Base-by-base conservation (phyloP, 2,329 filamentous ascomycete species). In the Beauveria brongniartii region DNA sequence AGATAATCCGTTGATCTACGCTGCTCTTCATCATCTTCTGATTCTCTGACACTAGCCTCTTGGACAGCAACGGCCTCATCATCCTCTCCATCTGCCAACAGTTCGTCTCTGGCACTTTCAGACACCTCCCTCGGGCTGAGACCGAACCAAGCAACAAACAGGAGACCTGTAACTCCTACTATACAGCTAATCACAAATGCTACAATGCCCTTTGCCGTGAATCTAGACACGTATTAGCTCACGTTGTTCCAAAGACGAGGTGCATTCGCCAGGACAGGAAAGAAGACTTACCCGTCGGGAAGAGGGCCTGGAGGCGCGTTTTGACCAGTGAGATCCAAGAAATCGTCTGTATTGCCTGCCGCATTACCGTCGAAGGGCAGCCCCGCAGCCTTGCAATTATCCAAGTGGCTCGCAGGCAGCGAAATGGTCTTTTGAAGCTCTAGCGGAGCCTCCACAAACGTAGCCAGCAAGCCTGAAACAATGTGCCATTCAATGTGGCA, bases 401-500 rank as follows among this genome's bases (percentile, higher is more conserved):
- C 81, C 47, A 79, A 71, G 63, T 86, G 84, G 56, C 82, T 73
- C 16, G 78, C 66, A 0, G 90, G 89, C 20, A 95, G 81, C 0
- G 73, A 75, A 40, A 88, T 65, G 0, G 72, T 75, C 63, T 81
- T 72, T 68, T 92, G 89, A 0, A 94, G 69, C 20, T 84, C 79
- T 3, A 80, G 69, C 0, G 86, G 86, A 0, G 83, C 82, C 71
- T 88, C 86, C 63, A 89, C 72, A 64, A 90, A 81, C 1, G 84
- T 85, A 24, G 85, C 81, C 3, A 84, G 77, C 2, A 91, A 77
- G n/a, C 88, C 88, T 3, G 84, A 84, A 1, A 80, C 75, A 61
- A 90, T 77, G 69, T 91, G 88, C 88, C 88, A 93, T 69, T 90
- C 88, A 58, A 92, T 87, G 70, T 93, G 90, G 72, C 89, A 92